These are phyloP conservation scores for Kluyveromyces sp. DNA, from an alignment of 1,139 yeast genomes.

Conservation along the genomic window DNA sequence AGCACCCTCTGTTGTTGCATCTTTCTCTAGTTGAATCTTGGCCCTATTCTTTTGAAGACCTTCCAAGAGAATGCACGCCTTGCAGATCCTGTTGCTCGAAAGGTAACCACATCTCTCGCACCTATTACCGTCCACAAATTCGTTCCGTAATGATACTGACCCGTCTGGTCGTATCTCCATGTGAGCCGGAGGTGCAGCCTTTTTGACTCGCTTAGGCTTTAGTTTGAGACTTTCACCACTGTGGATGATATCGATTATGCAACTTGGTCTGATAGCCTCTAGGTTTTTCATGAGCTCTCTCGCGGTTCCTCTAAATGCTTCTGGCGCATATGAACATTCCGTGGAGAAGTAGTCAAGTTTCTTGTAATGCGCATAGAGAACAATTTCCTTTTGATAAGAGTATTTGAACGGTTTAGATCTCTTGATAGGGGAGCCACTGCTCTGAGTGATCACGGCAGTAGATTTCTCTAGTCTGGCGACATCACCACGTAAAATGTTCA, in stretches of 20 bases:
- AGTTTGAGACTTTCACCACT: slow-evolving; percentile 85
- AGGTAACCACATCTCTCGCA: slow-evolving; percentile 91
- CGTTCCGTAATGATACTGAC: slow-evolving; percentile 40
- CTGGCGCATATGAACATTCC: slow-evolving; percentile 97
- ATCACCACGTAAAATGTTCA: slow-evolving; percentile 95
- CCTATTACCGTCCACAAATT: slow-evolving; percentile 53
- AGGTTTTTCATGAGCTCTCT: slow-evolving; percentile 83
- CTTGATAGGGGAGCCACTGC: slow-evolving; percentile 73
- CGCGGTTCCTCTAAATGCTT: slow-evolving; percentile 97
- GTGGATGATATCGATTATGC: slow-evolving; percentile 88
- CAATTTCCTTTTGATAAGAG: slow-evolving; percentile 95
- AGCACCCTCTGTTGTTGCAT: slow-evolving; percentile 51
- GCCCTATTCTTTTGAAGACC: slow-evolving; percentile 78
- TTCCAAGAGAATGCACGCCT: slow-evolving; percentile 83
- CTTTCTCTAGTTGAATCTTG: slow-evolving; percentile 47
- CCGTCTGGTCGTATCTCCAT: slow-evolving; percentile 56
- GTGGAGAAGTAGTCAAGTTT: slow-evolving; percentile 93
- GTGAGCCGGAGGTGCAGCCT: slow-evolving; percentile 30
- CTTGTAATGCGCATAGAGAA: slow-evolving; percentile 92
- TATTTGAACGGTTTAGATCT: slow-evolving; percentile 95
- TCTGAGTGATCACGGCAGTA: slow-evolving; percentile 78
- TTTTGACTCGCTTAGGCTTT: slow-evolving; percentile 42
- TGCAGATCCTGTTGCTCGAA: slow-evolving; percentile 81
- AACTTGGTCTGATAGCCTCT: slow-evolving; percentile 85
- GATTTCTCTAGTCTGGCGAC: slow-evolving; percentile 86